Evolutionary conservation across 2,329 filamentous ascomycete genomes (phyloP).

Genomic region (Neurospora sp.): DNA sequence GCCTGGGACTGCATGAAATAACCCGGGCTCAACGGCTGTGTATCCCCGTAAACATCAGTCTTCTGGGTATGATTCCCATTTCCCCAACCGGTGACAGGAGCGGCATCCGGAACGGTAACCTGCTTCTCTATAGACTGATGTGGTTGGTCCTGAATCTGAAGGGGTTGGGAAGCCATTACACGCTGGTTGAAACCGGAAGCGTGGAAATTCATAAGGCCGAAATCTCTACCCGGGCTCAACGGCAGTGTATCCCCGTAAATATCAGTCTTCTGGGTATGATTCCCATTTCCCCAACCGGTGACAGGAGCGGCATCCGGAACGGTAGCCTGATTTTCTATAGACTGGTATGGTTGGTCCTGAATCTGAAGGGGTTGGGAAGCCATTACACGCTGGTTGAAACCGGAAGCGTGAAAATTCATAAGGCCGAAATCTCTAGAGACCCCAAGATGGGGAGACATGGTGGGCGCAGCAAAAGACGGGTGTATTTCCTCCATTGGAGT

Average conservation of each 20-base stretch:
- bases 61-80: neutral
- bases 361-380: conserved; percentile 9
- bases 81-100: neutral
- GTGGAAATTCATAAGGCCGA: conserved; percentile 22
- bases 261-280: neutral
- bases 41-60: neutral
- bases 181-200: conserved; percentile 7
- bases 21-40: neutral
- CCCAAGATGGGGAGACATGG: conserved; percentile 26
- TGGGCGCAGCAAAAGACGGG: conserved; percentile 24
- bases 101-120: conserved; percentile 42
- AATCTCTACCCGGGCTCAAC: conserved; percentile 24
- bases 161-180: conserved; percentile 8
- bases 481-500: conserved; percentile 38
- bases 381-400: conserved; percentile 4
- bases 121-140: conserved; percentile 21
- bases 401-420: conserved; percentile 18
- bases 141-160: conserved; percentile 14
- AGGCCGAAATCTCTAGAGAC: conserved; percentile 31
- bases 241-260: neutral
- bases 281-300: neutral
- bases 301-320: conserved; percentile 37
- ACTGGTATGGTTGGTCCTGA: conserved; percentile 14
- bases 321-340: conserved; percentile 27
- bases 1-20: conserved; percentile 34